Evolutionary conservation across 1,284 basidiomycete genomes (phyloP).

Genomic region (Sphaerobolus stellatus): DNA sequence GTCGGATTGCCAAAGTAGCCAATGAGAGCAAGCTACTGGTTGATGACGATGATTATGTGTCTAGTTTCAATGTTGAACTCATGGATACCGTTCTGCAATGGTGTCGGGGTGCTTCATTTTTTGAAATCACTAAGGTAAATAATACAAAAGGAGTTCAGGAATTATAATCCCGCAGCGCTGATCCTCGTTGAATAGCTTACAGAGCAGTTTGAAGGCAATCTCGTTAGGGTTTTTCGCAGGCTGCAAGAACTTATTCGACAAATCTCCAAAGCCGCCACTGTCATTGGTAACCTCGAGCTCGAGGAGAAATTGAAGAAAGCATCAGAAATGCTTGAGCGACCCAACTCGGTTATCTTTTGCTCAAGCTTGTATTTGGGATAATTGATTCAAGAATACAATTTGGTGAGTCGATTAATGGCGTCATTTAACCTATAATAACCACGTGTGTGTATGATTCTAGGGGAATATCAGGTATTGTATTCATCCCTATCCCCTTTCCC

Average conservation of each 20-base stretch:
- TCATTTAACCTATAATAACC: too few species aligned
- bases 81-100: constrained; percentile 98
- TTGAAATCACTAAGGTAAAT: constrained; percentile 91
- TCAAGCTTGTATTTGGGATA: constrained; percentile 76
- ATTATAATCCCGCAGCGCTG: neutral
- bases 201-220: constrained; percentile 93
- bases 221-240: constrained; percentile 92
- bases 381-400: neutral
- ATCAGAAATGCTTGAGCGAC: constrained; percentile 86
- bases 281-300: constrained; percentile 92
- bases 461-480: too few species aligned
- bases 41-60: constrained; percentile 93
- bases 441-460: too few species aligned
- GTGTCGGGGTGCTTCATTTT: constrained; percentile 96
- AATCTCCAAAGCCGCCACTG: constrained; percentile 93
- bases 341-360: constrained; percentile 93
- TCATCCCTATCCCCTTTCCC: too few species aligned
- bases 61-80: constrained; percentile 95
- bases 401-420: too few species aligned
- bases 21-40: constrained; percentile 89
- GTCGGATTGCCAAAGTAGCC: constrained; percentile 93
- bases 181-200: constrained; percentile 60
- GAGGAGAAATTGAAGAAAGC: constrained; percentile 89
- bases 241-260: constrained; percentile 93
- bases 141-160: too few species aligned